Conservation (phyloP, 495 filamentous ascomycete species). For the Penicillium parvum region DNA sequence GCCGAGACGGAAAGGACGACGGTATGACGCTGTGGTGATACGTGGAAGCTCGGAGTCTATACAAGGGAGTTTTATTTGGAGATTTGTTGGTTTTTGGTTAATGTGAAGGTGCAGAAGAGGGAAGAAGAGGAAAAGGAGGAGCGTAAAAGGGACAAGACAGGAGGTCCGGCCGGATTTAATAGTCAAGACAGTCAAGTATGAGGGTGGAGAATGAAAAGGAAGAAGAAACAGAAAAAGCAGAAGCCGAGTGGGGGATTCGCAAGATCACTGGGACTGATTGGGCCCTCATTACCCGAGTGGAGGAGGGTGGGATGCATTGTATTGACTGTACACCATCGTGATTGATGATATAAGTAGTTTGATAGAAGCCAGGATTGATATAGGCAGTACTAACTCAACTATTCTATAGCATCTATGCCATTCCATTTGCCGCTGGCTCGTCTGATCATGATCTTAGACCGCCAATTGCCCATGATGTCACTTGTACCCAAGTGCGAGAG, state of each 20-base stretch:
- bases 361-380: slow-evolving; percentile 4
- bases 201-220: slow-evolving; percentile 26
- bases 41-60: slow-evolving; percentile 1
- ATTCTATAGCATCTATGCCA: too few species aligned
- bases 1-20: slow-evolving; percentile 14
- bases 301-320: slow-evolving; percentile 19
- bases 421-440: too few species aligned
- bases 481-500: slow-evolving; percentile 3
- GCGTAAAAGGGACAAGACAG: slow-evolving; percentile 13
- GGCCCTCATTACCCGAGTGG: slow-evolving; percentile 22
- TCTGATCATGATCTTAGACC: background rate
- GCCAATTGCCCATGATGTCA: slow-evolving; percentile 16
- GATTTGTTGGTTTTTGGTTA: too few species aligned
- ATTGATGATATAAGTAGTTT: slow-evolving; percentile 11
- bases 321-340: too few species aligned
- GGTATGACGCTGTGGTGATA: slow-evolving; percentile 18
- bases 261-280: slow-evolving; percentile 12
- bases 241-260: slow-evolving; percentile 26
- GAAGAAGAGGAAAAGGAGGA: slow-evolving; percentile 12
- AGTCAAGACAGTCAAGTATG: slow-evolving; percentile 26
- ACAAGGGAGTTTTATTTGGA: background rate
- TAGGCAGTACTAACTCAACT: too few species aligned
- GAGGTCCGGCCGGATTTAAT: too few species aligned
- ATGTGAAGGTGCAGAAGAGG: background rate
- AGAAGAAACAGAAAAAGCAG: slow-evolving; percentile 19